Conservation (phyloP, 805 yeast species). For the Yarrowia sp. region DNA sequence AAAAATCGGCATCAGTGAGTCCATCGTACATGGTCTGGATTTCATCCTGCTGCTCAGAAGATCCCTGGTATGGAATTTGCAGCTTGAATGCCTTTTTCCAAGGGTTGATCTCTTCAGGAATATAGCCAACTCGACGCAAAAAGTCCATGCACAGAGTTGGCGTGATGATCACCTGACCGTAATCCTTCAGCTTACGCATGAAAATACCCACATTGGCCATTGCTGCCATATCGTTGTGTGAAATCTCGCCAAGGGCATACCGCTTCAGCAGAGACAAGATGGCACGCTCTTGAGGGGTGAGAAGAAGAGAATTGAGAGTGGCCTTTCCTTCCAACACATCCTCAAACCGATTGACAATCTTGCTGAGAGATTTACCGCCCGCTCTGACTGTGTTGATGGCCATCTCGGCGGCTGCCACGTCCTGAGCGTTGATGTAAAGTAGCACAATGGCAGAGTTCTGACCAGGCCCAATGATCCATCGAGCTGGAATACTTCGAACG, state of each 20-base stretch:
- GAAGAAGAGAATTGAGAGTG: neutral
- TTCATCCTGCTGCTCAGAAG: slow-evolving; percentile 14
- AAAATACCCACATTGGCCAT: slow-evolving; percentile 28
- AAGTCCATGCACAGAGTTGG: slow-evolving; percentile 10
- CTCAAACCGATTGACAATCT: neutral
- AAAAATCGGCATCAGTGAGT: neutral
- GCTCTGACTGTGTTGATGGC: slow-evolving; percentile 11
- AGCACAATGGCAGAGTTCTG: neutral
- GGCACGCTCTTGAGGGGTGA: neutral
- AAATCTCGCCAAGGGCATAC: slow-evolving; percentile 32
- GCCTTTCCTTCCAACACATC: neutral
- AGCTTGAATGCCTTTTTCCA: slow-evolving; percentile 6
- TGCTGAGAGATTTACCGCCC: neutral
- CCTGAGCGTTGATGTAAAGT: slow-evolving; percentile 9
- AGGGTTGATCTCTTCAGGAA: slow-evolving; percentile 7
- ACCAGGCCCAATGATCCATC: slow-evolving; percentile 7
- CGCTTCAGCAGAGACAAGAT: slow-evolving; percentile 28
- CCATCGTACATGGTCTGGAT: slow-evolving; percentile 1
- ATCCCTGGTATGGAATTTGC: slow-evolving; percentile 9
- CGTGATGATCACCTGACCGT: neutral
- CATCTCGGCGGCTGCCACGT: neutral
- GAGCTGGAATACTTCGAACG: slow-evolving; percentile 11
- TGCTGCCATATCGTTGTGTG: slow-evolving; percentile 28
- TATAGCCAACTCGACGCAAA: neutral
- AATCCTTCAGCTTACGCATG: neutral